phyloP scores from a whole-genome alignment of 495 filamentous ascomycete genomes.

The Hyaloscypha finlandica region DNA sequence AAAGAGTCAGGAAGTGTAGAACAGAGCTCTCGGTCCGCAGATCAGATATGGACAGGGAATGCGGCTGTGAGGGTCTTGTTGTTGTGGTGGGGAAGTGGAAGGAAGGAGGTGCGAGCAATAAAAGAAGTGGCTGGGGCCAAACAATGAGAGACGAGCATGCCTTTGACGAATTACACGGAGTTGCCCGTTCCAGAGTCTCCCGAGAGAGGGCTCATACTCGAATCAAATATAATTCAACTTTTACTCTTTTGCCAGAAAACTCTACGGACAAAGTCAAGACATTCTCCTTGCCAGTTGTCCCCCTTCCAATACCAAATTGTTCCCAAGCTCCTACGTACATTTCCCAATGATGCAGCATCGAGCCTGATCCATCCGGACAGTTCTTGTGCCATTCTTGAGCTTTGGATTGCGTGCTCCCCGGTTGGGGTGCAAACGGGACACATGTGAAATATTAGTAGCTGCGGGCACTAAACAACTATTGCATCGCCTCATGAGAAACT shows the following conservation, averaged over 20 bases:
- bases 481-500: background rate
- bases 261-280: background rate
- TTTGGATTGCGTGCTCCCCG: background rate
- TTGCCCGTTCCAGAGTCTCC: background rate
- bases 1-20: background rate
- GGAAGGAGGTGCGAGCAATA: slow-evolving; percentile 1
- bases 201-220: background rate
- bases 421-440: background rate
- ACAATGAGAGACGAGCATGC: background rate
- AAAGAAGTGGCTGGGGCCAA: slow-evolving; percentile 1
- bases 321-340: background rate
- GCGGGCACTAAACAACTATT: background rate
- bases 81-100: background rate
- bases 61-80: background rate
- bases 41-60: background rate
- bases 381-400: background rate
- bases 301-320: background rate
- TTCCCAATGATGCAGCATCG: background rate
- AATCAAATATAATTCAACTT: background rate
- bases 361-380: background rate
- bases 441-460: background rate
- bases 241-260: background rate
- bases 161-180: background rate
- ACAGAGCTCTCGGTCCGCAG: background rate
- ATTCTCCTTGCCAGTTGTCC: background rate